These are phyloP conservation scores for Misopates orontium DNA, from an alignment of 257 asterid species.

Conservation along the genomic window DNA sequence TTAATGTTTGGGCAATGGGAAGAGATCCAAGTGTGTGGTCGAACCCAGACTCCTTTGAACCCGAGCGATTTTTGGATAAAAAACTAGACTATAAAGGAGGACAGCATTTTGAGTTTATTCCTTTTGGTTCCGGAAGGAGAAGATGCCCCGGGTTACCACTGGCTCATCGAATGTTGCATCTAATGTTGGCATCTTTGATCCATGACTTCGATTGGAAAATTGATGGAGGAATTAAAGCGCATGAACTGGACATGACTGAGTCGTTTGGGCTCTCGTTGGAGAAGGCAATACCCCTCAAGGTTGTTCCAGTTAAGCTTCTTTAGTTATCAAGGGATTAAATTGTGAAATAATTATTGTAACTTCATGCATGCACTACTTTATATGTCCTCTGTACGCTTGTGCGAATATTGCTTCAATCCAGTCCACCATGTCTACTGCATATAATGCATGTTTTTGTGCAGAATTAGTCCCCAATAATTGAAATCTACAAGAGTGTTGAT, in stretches of 20 bases:
- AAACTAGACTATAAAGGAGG: constrained; percentile 28
- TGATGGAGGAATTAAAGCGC: constrained; percentile 17
- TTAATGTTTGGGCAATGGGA: constrained; percentile 40
- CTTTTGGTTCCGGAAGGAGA: constrained; percentile 23
- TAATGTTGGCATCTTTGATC: constrained; percentile 24
- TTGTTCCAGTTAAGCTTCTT: neutral
- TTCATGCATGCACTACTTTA: no score
- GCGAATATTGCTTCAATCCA: no score
- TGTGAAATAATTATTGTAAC: no score
- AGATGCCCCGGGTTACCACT: constrained; percentile 20
- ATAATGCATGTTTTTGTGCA: no score
- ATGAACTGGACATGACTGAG: constrained; percentile 25
- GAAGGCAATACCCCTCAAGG: constrained; percentile 20
- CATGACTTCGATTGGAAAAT: constrained; percentile 27
- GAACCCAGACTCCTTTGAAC: constrained; percentile 31
- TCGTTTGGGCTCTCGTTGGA: constrained; percentile 8
- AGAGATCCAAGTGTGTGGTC: constrained; percentile 39
- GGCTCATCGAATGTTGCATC: constrained; percentile 22
- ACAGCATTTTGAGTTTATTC: constrained; percentile 15
- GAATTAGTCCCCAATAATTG: no score
- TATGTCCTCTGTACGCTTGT: no score
- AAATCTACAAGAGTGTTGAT: no score
- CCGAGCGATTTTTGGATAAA: constrained; percentile 35
- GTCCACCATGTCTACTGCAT: no score
- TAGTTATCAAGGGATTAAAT: no score